Base-by-base conservation (phyloP, 176 grass and related monocot species). In the Luzula sylvatica region DNA sequence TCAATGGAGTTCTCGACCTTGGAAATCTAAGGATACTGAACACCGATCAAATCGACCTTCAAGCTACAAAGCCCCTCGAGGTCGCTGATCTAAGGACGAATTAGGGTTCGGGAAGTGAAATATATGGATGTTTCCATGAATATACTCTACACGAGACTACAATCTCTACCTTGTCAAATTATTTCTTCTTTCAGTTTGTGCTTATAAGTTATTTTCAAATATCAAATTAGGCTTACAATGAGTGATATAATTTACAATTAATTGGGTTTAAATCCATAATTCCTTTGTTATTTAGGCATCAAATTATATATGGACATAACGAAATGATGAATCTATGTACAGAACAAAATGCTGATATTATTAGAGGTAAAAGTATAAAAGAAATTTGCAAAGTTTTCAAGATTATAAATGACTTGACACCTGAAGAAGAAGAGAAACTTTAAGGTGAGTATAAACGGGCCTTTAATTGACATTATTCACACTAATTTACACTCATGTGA, bases 251-350 rank as follows among this genome's bases (percentile, higher is more conserved):
- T n/a, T n/a, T n/a, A n/a, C n/a, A n/a, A n/a, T n/a, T n/a, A n/a
- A n/a, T n/a, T n/a, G n/a, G n/a, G n/a, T 24, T 51, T 28, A 23
- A 13, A 29, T 65, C 9, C 50, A 15, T 21, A 7, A n/a, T 3
- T 38, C 21, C 20, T 35, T 19, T 7, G 35, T 49, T 48, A 32
- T 65, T 18, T 23, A 66, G 61, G 61, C 25, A 38, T 22, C 61
- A 38, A 66, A 66, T 52, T 66, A 20, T 25, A 66, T 66, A 45
- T 40, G n/a, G 21, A 23, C 50, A 21, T 6, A 38, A 38, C n/a
- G 61, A 42, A 20, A 16, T 66, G 24, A 30, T 66, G 24, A 1
- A 5, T 7, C 21, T 38, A 15, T 66, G 61, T 3, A 1, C 5
- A 8, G 28, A 50, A 17, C 46, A 66, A 35, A 23, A 30, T 15